phyloP scores from a whole-genome alignment of 148 eudicot genomes.

The Mesembryanthemum crystallinum region DNA sequence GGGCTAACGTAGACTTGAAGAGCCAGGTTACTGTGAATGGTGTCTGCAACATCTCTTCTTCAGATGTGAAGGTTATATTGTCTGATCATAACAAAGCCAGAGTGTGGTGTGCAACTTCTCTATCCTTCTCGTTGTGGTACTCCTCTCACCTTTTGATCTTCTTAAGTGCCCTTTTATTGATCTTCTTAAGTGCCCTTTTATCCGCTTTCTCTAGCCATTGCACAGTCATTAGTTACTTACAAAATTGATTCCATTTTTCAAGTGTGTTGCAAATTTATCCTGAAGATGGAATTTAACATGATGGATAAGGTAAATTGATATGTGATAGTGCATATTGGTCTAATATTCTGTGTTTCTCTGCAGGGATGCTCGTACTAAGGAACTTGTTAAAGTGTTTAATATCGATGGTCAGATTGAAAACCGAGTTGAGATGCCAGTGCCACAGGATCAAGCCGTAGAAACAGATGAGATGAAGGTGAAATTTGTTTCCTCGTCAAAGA shows the following conservation, averaged over 20 bases:
- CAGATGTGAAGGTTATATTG: conserved; percentile 75
- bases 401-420: conserved; percentile 88
- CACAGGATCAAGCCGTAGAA: conserved; percentile 57
- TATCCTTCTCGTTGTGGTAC: conserved; percentile 90
- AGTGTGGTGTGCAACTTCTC: conserved; percentile 81
- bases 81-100: conserved; percentile 64
- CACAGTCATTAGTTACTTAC: too few species aligned
- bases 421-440: conserved; percentile 65
- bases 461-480: conserved; percentile 85
- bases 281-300: neutral
- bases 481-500: conserved; percentile 68
- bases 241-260: too few species aligned
- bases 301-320: neutral
- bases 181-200: neutral
- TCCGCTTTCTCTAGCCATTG: neutral
- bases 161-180: neutral
- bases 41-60: conserved; percentile 79
- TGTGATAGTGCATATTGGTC: neutral
- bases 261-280: too few species aligned
- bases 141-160: neutral
- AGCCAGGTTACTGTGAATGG: conserved; percentile 95
- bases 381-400: conserved; percentile 82
- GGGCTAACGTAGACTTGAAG: conserved; percentile 65
- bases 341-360: conserved; percentile 1
- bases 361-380: conserved; percentile 99